Evolutionary conservation across 768 basidiomycete species (phyloP), one percentile per base, ranked within the genome.

Genomic region (Termitomyces sp.): DNA sequence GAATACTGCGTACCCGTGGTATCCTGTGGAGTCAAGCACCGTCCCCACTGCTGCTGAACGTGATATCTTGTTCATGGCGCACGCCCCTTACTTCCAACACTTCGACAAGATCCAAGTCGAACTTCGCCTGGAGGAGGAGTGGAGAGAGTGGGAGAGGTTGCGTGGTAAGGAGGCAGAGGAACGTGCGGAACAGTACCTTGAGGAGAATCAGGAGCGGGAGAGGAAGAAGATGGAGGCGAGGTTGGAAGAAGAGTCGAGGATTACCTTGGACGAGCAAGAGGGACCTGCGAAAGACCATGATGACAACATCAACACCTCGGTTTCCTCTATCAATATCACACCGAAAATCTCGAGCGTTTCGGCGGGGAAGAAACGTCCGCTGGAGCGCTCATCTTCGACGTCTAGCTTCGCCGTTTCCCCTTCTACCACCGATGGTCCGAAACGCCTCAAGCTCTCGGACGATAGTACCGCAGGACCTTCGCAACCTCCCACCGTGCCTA

Each of bases 1-100:
- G 43, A 43, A 55, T n/a, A 49, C 44, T 3, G 53, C 43, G 34
- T 61, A 61, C 51, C 57, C 59, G 19, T 67, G 63, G 64, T 57
- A 61, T 6, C 50, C 62, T 19, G 57, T 59, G 38, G 53, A 53
- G n/a, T 62, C 54, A 56, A 54, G 7, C 10, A 23, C 31, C 6
- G 55, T 65, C 3, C 65, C 65, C 11, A 56, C 53, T 8, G 17
- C 45, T 11, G 53, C 57, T 10, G 60, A 54, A 43, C 61, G 65
- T 14, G 61, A 60, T 17, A 37, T 2, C 25, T 32, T 63, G 2
- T 47, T 59, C 5, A 37, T 7, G 7, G 25, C n/a, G 47, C 34
- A 48, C 0, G 56, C 54, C 10, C 16, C 29, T 0, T 53, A 43
- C 34, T 66, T 65, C 10, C 14, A 43, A 12, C 47, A 45, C 5